Base-by-base conservation (phyloP, 176 grass and related monocot species). In the Bromus sterilis region DNA sequence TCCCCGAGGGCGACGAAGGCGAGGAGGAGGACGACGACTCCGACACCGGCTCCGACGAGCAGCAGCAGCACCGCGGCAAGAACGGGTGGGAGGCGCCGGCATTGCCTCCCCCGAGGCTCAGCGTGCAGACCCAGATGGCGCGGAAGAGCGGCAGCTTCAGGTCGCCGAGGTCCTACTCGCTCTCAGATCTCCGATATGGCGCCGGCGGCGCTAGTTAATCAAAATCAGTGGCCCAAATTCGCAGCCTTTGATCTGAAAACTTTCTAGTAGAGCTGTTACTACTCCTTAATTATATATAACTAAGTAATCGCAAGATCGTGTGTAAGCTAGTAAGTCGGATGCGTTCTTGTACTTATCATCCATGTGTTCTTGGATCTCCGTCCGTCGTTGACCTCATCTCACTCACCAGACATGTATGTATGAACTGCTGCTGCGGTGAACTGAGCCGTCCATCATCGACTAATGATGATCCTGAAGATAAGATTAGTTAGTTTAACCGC, bases 161-260 rank as follows among this genome's bases (percentile, higher is more conserved):
- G 61, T 88, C 88, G 13, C 90, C 85, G 10, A 87, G 90, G 41
- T 96, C 90, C 21, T 84, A 91, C 66, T 96, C 93, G 0, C 60
- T 96, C 10, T 86, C 93, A 6, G 93, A 96, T 89, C 93, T 96
- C 39, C 90, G 41, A 11, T 83, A 82, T 6, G 68, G 59, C 24
- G 61, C 1, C 4, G 55, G 36, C 5, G 35, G 15, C 14, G 32
- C 73, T 60, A 85, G 71, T 36, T 80, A 72, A n/a, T n/a, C n/a
- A n/a, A 15, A 44, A 79, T n/a, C 72, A 75, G 64, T 56, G 43
- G 67, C 32, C n/a, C 62, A 63, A 41, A 57, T 77, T 85, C 76
- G 58, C 69, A 71, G 33, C 18, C 25, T 86, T 63, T 37, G 79
- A 32, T 32, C 66, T n/a, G 39, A 9, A 11, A 9, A 9, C 4